phyloP scores from a whole-genome alignment of 208 protist genomes.

The Trichomonas gallinae region DNA sequence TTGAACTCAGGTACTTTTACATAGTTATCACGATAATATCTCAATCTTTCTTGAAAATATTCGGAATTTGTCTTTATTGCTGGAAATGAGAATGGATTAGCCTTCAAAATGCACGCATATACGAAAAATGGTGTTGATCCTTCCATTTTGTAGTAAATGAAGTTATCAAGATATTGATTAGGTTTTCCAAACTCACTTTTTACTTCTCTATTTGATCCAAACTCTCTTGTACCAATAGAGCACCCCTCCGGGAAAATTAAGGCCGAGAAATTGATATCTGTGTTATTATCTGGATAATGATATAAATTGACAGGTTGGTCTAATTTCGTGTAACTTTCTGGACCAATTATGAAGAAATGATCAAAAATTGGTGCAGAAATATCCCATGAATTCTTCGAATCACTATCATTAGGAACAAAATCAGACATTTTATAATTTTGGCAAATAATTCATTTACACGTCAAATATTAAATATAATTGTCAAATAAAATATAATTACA shows the following conservation, averaged over 20 bases:
- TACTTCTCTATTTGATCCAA: not conserved
- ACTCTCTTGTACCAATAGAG: not conserved
- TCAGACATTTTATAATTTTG: not conserved
- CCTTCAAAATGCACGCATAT: not conserved
- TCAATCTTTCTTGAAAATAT: not conserved
- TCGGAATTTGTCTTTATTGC: not conserved
- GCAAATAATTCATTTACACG: too few species aligned
- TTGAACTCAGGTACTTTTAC: not conserved
- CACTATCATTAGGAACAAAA: not conserved
- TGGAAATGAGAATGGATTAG: not conserved
- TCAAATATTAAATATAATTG: too few species aligned
- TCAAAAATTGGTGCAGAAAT: not conserved
- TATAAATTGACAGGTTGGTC: not conserved
- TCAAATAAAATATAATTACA: too few species aligned
- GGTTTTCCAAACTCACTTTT: not conserved
- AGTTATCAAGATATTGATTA: not conserved
- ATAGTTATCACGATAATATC: not conserved
- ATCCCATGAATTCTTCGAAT: not conserved
- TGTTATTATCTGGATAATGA: not conserved
- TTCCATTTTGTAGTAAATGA: not conserved
- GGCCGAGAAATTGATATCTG: not conserved
- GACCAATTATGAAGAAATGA: not conserved
- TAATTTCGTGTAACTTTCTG: not conserved
- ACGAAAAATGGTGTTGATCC: not conserved
- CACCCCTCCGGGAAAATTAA: not conserved